Base-by-base conservation (phyloP, 2,329 filamentous ascomycete genomes). In the Blastomyces emzantsi region DNA sequence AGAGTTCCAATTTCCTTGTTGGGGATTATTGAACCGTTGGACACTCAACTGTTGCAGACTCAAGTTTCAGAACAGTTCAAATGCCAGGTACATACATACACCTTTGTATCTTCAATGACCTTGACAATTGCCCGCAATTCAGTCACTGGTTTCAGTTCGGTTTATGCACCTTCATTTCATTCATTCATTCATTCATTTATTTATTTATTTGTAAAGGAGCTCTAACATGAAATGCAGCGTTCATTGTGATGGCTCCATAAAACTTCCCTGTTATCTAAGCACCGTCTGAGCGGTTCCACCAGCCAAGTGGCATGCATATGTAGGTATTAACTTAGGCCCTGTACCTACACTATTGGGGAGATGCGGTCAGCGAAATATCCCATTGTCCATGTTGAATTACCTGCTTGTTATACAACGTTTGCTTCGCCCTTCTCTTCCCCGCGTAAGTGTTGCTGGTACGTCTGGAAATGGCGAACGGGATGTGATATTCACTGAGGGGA, bases 281-380 rank as follows among this genome's bases (percentile, higher is more conserved):
- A 9, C 39, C 33, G 3, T 8, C 33, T 5, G 3, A 36, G 7
- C 8, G 54, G 30, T 56, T 39, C 54, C 30, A 47, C 28, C 25
- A 25, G 6, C 54, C 28, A 45, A 56, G 62, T 60, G 60, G 43
- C 54, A 41, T 60, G 28, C 49, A 51, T 62, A 13, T 39, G n/a
- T 28, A 13, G 28, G n/a, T 28, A 36, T 4, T 5, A 7, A 36
- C 33, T 36, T 8, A 8, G 6, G 33, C 4, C 2, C 28, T 30
- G 19, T 15, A 3, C 49, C 49, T 49, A 13, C n/a, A 49, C 25
- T 22, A 49, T 22, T 19, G 9, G 19, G 30, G 17, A 51, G 22
- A 51, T 22, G 47, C n/a, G 13, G 13, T 17, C 25, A 33, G 30
- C 22, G 0, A 19, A 33, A 33, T 28, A 19, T 19, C 17, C 28